phyloP scores from a whole-genome alignment of 192 early-diverging fungal genomes.

The Entomortierella lignicola region DNA sequence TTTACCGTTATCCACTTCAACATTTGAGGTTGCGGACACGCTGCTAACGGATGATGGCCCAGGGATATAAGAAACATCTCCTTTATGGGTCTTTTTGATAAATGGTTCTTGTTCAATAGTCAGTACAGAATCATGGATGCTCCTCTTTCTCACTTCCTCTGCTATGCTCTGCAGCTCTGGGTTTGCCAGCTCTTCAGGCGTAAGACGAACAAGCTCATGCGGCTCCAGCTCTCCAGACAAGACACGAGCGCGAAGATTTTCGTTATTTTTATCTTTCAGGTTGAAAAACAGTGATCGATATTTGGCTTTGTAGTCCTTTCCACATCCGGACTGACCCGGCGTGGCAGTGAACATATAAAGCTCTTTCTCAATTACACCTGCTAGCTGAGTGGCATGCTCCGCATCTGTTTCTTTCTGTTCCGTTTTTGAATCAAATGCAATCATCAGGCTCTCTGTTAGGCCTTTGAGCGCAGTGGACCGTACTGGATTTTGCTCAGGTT shows the following conservation, averaged over 20 bases:
- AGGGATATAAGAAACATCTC: slow-evolving; percentile 63
- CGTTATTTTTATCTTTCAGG: slow-evolving; percentile 85
- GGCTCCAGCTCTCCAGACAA: slow-evolving; percentile 71
- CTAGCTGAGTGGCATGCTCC: slow-evolving; percentile 51
- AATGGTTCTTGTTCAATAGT: slow-evolving; percentile 61
- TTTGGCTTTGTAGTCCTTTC: slow-evolving; percentile 77
- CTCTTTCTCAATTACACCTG: slow-evolving; percentile 60
- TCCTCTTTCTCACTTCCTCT: slow-evolving; percentile 66
- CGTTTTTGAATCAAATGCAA: slow-evolving; percentile 22
- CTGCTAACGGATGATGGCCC: neutral
- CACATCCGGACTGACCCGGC: slow-evolving; percentile 56
- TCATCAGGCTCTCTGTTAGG: slow-evolving; percentile 50
- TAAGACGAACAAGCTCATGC: slow-evolving; percentile 80
- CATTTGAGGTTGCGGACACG: neutral
- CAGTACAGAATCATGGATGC: slow-evolving; percentile 66
- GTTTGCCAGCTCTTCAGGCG: slow-evolving; percentile 91
- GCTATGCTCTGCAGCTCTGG: slow-evolving; percentile 72
- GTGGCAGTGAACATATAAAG: slow-evolving; percentile 61
- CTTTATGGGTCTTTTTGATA: slow-evolving; percentile 73
- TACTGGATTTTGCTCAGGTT: slow-evolving; percentile 55
- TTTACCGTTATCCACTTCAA: neutral
- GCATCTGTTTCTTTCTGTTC: slow-evolving; percentile 17
- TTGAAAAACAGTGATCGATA: slow-evolving; percentile 85
- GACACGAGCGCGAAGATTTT: slow-evolving; percentile 71
- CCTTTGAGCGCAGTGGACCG: slow-evolving; percentile 62